Evolutionary conservation across 2,329 filamentous ascomycete species (phyloP).

Genomic region (Venturiaceae sp.): DNA sequence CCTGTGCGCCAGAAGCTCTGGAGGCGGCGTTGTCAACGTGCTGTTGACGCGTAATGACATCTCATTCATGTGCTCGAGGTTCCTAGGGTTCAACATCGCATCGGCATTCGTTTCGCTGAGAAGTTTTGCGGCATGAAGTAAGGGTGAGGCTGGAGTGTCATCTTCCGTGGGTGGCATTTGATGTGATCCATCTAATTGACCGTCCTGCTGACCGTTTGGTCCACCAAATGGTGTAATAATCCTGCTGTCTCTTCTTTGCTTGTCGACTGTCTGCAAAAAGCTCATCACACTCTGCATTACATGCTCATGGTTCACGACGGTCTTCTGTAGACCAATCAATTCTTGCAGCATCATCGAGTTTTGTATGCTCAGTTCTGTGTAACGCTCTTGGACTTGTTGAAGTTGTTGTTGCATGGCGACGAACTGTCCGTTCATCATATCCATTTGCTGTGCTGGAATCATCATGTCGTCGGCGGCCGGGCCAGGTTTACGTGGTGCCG

Average conservation of each 20-base stretch:
- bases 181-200: slow-evolving; percentile 26
- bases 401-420: slow-evolving; percentile 88
- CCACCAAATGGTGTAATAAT: slow-evolving; percentile 29
- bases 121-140: slow-evolving; percentile 59
- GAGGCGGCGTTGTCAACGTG: slow-evolving; percentile 46
- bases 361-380: slow-evolving; percentile 64
- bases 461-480: slow-evolving; percentile 55
- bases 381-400: slow-evolving; percentile 75
- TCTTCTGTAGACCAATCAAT: slow-evolving; percentile 55
- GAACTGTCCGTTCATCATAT: slow-evolving; percentile 78
- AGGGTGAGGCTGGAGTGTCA: slow-evolving; percentile 55
- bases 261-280: slow-evolving; percentile 55
- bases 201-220: slow-evolving; percentile 18
- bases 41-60: slow-evolving; percentile 44
- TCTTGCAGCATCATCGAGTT: slow-evolving; percentile 57
- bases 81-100: slow-evolving; percentile 52
- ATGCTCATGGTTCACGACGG: slow-evolving; percentile 61
- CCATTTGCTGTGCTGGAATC: slow-evolving; percentile 76
- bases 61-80: slow-evolving; percentile 56
- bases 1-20: slow-evolving; percentile 33
- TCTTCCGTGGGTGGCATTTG: slow-evolving; percentile 32
- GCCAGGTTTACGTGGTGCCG: slow-evolving; percentile 69
- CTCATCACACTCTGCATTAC: slow-evolving; percentile 64
- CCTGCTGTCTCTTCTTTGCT: slow-evolving; percentile 53
- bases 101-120: slow-evolving; percentile 57